Conservation (phyloP, 2,329 filamentous ascomycete genomes). For the Coleophoma eucalyptorum region DNA sequence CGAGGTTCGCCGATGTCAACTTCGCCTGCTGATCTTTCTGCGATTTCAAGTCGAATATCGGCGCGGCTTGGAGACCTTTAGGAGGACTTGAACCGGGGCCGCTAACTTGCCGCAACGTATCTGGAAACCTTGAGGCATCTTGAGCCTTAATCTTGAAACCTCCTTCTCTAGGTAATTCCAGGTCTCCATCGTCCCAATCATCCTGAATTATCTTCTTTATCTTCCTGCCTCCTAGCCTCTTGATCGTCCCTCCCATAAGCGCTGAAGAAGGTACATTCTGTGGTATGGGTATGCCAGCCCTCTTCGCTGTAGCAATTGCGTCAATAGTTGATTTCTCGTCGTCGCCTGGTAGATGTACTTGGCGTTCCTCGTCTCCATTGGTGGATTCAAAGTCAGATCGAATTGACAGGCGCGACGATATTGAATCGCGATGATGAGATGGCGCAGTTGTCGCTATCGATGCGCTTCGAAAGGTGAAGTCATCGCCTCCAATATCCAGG, state of each 20-base stretch:
- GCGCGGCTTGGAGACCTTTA: conserved; percentile 29
- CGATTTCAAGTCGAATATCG: conserved; percentile 22
- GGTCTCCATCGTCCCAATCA: conserved; percentile 76
- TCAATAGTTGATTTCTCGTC: conserved; percentile 81
- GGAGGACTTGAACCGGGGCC: conserved; percentile 46
- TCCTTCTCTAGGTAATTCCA: conserved; percentile 62
- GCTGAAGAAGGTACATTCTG: conserved; percentile 84
- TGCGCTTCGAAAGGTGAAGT: conserved; percentile 53
- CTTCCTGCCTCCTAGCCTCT: conserved; percentile 75
- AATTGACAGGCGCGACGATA: conserved; percentile 77
- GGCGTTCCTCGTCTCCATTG: conserved; percentile 80
- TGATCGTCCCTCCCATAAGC: conserved; percentile 88
- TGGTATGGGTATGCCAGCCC: conserved; percentile 88
- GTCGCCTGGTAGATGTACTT: conserved; percentile 78
- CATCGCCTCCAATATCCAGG: conserved; percentile 65
- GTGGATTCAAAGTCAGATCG: conserved; percentile 78
- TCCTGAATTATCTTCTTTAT: conserved; percentile 71
- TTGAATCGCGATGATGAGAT: conserved; percentile 65
- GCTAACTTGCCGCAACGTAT: conserved; percentile 60
- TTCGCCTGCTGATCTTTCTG: conserved; percentile 19
- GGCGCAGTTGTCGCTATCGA: conserved; percentile 37
- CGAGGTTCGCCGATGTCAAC: conserved; percentile 40
- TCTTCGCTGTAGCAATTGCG: conserved; percentile 82
- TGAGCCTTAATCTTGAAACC: conserved; percentile 61
- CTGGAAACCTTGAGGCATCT: conserved; percentile 60